phyloP scores from a whole-genome alignment of 495 filamentous ascomycete species.

The Cercophora samala region DNA sequence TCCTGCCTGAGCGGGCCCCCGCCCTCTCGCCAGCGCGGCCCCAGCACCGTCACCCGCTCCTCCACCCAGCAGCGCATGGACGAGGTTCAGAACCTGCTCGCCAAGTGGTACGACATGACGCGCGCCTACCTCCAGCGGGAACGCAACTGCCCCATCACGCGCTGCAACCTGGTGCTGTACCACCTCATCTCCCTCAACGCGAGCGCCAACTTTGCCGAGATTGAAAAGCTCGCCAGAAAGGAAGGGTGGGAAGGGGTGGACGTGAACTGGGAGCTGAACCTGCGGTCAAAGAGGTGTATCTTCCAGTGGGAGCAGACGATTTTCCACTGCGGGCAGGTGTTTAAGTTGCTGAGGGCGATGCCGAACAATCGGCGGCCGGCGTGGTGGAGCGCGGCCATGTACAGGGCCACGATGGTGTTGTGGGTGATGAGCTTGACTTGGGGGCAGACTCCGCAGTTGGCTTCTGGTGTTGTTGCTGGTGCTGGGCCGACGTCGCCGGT shows the following conservation, averaged over 20 bases:
- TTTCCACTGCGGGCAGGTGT: constrained; percentile 59
- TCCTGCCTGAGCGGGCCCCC: constrained; percentile 39
- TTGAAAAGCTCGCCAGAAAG: constrained; percentile 55
- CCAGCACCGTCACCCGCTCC: constrained; percentile 41
- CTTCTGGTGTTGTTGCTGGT: constrained; percentile 9
- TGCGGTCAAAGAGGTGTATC: constrained; percentile 52
- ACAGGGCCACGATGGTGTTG: constrained; percentile 50
- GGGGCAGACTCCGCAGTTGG: not conserved
- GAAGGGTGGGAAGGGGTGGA: constrained; percentile 49
- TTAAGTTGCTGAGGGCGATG: constrained; percentile 49
- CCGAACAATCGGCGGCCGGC: constrained; percentile 42
- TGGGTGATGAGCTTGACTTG: constrained; percentile 42
- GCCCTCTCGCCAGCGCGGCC: constrained; percentile 21
- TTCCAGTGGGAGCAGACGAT: constrained; percentile 53
- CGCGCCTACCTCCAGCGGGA: constrained; percentile 34
- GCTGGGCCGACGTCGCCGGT: constrained; percentile 33
- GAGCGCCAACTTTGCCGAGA: constrained; percentile 55
- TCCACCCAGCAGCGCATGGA: constrained; percentile 51
- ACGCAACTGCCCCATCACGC: constrained; percentile 39
- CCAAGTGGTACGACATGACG: constrained; percentile 57
- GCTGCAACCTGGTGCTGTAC: constrained; percentile 59
- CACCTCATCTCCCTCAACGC: constrained; percentile 62
- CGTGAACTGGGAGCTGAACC: constrained; percentile 46
- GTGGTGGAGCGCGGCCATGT: constrained; percentile 55
- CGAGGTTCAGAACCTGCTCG: constrained; percentile 54